Evolutionary conservation across 805 yeast species (phyloP).

Genomic region (Schwanniomyces yamadae): DNA sequence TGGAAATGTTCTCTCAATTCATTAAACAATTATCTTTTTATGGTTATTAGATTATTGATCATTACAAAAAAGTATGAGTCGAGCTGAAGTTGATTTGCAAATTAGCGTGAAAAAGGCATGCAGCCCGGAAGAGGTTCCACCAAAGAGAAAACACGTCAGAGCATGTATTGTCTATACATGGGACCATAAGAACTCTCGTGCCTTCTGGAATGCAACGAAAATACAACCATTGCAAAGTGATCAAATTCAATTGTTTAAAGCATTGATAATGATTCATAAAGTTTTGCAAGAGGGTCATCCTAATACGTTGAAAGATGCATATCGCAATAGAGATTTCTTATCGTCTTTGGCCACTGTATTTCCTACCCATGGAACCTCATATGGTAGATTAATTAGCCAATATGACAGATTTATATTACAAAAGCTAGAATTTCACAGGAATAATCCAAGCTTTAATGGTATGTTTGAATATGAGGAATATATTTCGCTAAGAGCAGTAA

Average conservation of each 20-base stretch:
- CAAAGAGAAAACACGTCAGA: conserved; percentile 93
- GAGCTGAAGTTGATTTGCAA: conserved; percentile 47
- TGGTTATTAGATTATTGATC: background rate
- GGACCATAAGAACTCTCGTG: conserved; percentile 85
- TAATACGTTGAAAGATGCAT: conserved; percentile 75
- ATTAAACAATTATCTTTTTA: background rate
- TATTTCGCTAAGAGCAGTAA: conserved; percentile 78
- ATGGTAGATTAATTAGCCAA: conserved; percentile 72
- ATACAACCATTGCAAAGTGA: conserved; percentile 76
- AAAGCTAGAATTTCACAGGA: conserved; percentile 79
- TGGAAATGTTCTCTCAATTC: background rate
- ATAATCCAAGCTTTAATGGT: conserved; percentile 89
- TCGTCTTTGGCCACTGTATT: conserved; percentile 64
- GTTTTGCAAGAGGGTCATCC: conserved; percentile 98
- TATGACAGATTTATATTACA: conserved; percentile 68
- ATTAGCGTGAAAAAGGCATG: conserved; percentile 80
- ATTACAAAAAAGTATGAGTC: conserved; percentile 28
- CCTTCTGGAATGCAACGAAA: conserved; percentile 83
- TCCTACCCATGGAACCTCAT: conserved; percentile 46
- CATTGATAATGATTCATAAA: conserved; percentile 82
- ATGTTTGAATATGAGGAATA: conserved; percentile 96
- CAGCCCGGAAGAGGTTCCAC: conserved; percentile 81
- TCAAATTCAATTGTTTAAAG: conserved; percentile 82
- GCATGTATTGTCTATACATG: conserved; percentile 94
- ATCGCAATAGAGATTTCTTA: conserved; percentile 74